These are phyloP conservation scores for Aspergillus conjunctus DNA, from an alignment of 495 filamentous ascomycete species.

Conservation along the genomic window DNA sequence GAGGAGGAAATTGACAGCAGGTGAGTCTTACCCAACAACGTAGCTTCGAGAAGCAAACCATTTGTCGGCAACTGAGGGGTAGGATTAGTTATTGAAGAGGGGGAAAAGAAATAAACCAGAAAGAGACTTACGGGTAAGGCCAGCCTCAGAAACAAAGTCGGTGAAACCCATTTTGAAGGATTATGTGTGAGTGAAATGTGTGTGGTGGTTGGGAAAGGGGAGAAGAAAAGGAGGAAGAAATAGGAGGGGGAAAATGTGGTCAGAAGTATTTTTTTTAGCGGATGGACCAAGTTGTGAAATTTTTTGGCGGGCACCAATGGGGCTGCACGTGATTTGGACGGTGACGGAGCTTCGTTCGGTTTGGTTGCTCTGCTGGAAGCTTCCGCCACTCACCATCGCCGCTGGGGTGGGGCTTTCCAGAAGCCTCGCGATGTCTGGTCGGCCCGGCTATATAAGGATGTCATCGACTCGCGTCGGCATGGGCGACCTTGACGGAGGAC, in stretches of 20 bases:
- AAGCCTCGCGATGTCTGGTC: slow-evolving; percentile 40
- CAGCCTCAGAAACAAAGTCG: slow-evolving; percentile 85
- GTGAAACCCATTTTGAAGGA: slow-evolving; percentile 86
- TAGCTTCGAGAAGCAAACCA: slow-evolving; percentile 91
- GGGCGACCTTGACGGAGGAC: not conserved
- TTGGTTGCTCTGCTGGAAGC: slow-evolving; percentile 26
- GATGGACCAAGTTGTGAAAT: slow-evolving; percentile 39
- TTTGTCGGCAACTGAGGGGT: slow-evolving; percentile 79
- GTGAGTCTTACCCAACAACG: slow-evolving; percentile 76
- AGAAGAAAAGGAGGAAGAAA: slow-evolving; percentile 9
- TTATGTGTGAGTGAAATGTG: slow-evolving; percentile 26
- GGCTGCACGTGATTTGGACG: slow-evolving; percentile 36
- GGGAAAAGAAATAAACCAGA: slow-evolving; percentile 24
- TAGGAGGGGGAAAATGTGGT: slow-evolving; percentile 28
- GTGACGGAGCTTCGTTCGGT: slow-evolving; percentile 40
- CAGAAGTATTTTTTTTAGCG: slow-evolving; percentile 28
- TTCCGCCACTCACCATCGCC: slow-evolving; percentile 36
- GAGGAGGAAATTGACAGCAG: slow-evolving; percentile 19
- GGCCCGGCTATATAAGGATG: slow-evolving; percentile 27
- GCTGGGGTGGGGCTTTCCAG: slow-evolving; percentile 47
- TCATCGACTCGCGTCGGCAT: not conserved
- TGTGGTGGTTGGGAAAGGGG: slow-evolving; percentile 12
- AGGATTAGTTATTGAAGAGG: slow-evolving; percentile 39
- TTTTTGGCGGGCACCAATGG: slow-evolving; percentile 34
- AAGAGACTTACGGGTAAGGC: slow-evolving; percentile 72